Percentiles rank a stretch among this genome's conserved stretches.
Conservation (phyloP, 306 rosid species). For the Pterocarpus macrocarpus region DNA sequence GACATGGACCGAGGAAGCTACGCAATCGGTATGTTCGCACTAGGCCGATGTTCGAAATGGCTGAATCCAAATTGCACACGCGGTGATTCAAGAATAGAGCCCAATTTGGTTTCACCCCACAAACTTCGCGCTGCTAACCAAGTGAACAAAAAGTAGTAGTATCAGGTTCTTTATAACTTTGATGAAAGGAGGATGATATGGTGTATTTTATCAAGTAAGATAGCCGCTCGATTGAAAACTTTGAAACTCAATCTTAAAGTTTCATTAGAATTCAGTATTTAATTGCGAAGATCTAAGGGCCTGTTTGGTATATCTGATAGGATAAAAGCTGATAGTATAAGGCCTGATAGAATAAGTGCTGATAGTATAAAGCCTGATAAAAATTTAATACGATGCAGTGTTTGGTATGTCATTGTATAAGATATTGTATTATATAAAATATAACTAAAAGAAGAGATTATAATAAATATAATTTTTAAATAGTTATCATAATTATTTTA, state of each 20-base stretch:
- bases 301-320: too few species aligned
- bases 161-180: conserved; percentile 45
- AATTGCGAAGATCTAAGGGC: not conserved
- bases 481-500: too few species aligned
- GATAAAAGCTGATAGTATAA: too few species aligned
- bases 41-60: conserved; percentile 66
- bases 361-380: too few species aligned
- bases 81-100: conserved; percentile 67
- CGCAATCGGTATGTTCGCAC: conserved; percentile 26
- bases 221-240: not conserved
- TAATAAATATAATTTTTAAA: too few species aligned
- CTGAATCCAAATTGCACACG: conserved; percentile 50
- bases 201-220: too few species aligned
- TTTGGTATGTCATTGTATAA: too few species aligned
- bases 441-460: too few species aligned
- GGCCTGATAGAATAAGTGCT: too few species aligned
- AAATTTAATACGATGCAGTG: too few species aligned
- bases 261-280: not conserved
- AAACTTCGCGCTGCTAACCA: conserved; percentile 58
- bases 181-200: not conserved
- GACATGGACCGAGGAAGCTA: conserved; percentile 53
- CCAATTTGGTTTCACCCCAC: conserved; percentile 62
- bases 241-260: not conserved
- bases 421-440: too few species aligned
- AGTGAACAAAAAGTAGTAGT: conserved; percentile 48